Evolutionary conservation across 768 basidiomycete species (phyloP).

Genomic region (Serendipita indica): DNA sequence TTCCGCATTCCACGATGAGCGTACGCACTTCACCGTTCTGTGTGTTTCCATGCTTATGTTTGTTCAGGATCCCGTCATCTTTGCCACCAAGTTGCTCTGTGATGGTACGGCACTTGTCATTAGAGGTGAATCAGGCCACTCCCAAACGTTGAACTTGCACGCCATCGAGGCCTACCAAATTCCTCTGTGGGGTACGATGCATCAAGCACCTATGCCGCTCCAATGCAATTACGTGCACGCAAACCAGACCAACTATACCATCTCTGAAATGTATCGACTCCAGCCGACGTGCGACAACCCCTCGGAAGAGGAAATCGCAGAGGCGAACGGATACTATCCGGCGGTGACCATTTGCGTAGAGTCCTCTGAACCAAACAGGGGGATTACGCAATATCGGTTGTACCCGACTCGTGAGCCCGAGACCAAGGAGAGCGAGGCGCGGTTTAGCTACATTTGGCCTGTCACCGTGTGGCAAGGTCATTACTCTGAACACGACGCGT

Average conservation of each 20-base stretch:
- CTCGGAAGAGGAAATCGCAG: not conserved
- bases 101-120: not conserved
- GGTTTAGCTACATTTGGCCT: slow-evolving; percentile 2
- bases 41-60: not conserved
- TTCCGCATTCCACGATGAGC: not conserved
- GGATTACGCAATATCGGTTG: slow-evolving; percentile 2
- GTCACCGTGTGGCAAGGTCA: slow-evolving; percentile 1
- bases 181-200: not conserved
- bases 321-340: not conserved
- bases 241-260: slow-evolving; percentile 4
- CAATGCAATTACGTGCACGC: slow-evolving; percentile 4
- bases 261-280: not conserved
- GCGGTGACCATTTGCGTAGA: not conserved
- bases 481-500: slow-evolving; percentile 2
- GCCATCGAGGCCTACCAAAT: not conserved
- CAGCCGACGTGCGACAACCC: not conserved
- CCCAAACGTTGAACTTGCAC: not conserved
- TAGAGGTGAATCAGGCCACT: not conserved
- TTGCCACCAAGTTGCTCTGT: slow-evolving; percentile 1
- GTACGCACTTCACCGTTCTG: not conserved
- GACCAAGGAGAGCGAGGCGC: not conserved
- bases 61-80: not conserved
- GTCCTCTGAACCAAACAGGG: not conserved
- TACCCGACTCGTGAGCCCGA: not conserved
- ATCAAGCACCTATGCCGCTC: not conserved